Evolutionary conservation across 306 rosid genomes (phyloP).

Genomic region (Purshia tridentata): DNA sequence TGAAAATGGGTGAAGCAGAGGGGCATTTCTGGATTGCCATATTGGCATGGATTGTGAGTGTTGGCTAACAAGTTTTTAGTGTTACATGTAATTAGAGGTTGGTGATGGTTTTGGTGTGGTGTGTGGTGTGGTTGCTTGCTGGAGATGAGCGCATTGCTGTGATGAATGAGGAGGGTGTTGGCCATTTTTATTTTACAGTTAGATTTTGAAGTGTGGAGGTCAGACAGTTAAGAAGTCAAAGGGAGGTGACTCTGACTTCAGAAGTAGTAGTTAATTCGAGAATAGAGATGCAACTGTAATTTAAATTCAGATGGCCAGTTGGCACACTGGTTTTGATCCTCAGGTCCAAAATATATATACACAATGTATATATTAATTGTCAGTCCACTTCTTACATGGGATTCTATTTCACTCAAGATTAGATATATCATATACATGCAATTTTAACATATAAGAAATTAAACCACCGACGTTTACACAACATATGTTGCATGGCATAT

Average conservation of each 20-base stretch:
- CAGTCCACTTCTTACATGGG: no score
- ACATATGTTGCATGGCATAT: no score
- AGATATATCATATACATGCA: no score
- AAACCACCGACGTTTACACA: no score
- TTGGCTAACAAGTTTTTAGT: not conserved
- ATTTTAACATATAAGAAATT: no score
- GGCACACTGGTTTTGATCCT: not conserved
- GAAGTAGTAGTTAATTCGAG: constrained; percentile 11
- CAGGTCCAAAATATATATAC: no score
- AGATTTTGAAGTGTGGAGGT: not conserved
- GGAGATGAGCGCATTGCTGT: constrained; percentile 29
- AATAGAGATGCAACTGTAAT: constrained; percentile 13
- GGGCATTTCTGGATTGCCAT: constrained; percentile 40
- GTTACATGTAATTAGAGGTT: not conserved
- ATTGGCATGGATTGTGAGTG: constrained; percentile 18
- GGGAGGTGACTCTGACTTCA: constrained; percentile 2
- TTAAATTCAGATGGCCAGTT: constrained; percentile 16
- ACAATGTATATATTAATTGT: no score
- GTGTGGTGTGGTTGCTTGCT: constrained; percentile 5
- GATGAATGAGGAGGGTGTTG: constrained; percentile 33
- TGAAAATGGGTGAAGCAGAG: constrained; percentile 10
- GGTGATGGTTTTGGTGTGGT: constrained; percentile 2
- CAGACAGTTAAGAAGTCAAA: constrained; percentile 18
- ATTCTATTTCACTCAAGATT: no score
- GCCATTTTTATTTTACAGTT: constrained; percentile 37